Evolutionary conservation across 164 flowering plant species (phyloP).

Genomic region (Chimonanthus salicifolius): DNA sequence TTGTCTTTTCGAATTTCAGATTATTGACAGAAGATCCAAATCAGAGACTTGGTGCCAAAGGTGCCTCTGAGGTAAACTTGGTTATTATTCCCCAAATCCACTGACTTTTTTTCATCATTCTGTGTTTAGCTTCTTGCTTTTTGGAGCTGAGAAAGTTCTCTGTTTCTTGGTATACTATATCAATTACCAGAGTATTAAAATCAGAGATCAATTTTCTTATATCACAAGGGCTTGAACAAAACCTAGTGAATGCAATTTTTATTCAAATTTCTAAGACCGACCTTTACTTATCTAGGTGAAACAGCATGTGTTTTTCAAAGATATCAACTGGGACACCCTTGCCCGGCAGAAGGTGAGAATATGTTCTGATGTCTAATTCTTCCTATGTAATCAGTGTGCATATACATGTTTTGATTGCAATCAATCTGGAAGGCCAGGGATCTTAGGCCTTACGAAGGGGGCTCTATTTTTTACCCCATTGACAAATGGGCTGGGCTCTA

Average conservation of each 20-base stretch:
- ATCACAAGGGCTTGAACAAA: not conserved
- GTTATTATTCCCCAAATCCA: not conserved
- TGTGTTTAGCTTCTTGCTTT: not conserved
- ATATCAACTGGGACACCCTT: slow-evolving; percentile 97
- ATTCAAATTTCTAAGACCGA: not conserved
- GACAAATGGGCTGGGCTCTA: not conserved
- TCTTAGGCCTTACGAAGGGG: not conserved
- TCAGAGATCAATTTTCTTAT: not conserved
- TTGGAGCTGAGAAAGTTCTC: not conserved
- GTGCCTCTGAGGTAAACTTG: slow-evolving; percentile 79
- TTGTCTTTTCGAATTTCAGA: slow-evolving; percentile 25
- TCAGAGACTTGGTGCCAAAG: slow-evolving; percentile 94
- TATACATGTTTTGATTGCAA: not conserved
- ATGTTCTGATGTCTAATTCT: not conserved
- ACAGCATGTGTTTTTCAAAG: slow-evolving; percentile 84
- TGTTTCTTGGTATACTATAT: not conserved
- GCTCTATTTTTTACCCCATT: not conserved
- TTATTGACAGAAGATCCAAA: slow-evolving; percentile 92
- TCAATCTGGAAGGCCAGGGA: not conserved
- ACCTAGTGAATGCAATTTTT: not conserved
- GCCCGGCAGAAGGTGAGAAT: slow-evolving; percentile 91
- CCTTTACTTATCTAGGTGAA: slow-evolving; percentile 59
- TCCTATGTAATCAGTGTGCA: not conserved
- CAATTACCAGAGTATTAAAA: too few species aligned
- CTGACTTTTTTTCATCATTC: not conserved